Evolutionary conservation across 176 grass and related monocot species (phyloP).

Genomic region (Oryza glumipatula): DNA sequence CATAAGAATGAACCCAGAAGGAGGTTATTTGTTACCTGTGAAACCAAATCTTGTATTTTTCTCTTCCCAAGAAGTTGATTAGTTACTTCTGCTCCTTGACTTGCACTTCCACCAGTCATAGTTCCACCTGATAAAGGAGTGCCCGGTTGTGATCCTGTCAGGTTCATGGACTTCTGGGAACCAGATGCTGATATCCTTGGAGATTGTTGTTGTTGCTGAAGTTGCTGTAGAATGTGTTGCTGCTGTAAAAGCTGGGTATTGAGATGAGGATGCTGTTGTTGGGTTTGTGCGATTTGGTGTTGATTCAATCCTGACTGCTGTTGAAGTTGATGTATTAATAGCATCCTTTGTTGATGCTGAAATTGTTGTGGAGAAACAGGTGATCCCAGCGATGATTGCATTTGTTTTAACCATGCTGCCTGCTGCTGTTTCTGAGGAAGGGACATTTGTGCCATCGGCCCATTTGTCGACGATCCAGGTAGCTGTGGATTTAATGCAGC

Average conservation of each 20-base stretch:
- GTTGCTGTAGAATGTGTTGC: constrained; percentile 57
- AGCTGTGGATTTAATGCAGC: constrained; percentile 70
- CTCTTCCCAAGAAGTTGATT: constrained; percentile 87
- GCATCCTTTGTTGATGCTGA: constrained; percentile 72
- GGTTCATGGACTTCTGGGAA: constrained; percentile 68
- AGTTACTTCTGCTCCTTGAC: constrained; percentile 71
- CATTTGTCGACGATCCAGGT: constrained; percentile 75
- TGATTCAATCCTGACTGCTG: constrained; percentile 58
- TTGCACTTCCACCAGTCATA: constrained; percentile 66
- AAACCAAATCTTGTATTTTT: constrained; percentile 94
- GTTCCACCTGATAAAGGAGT: constrained; percentile 61
- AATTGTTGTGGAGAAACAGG: constrained; percentile 65
- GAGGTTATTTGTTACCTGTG: constrained; percentile 62
- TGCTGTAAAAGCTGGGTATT: constrained; percentile 52
- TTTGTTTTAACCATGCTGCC: constrained; percentile 75
- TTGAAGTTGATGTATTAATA: constrained; percentile 68
- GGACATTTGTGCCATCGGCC: constrained; percentile 71
- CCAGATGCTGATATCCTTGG: constrained; percentile 67
- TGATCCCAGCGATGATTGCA: constrained; percentile 65
- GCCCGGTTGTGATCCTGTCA: constrained; percentile 72
- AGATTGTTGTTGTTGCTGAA: constrained; percentile 76
- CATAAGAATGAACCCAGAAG: constrained; percentile 13
- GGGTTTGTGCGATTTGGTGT: constrained; percentile 63
- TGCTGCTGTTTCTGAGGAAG: constrained; percentile 72
- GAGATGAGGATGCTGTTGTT: constrained; percentile 77